These are phyloP conservation scores for Aspergillus sclerotialis DNA, from an alignment of 2,329 filamentous ascomycete species.

Conservation along the genomic window DNA sequence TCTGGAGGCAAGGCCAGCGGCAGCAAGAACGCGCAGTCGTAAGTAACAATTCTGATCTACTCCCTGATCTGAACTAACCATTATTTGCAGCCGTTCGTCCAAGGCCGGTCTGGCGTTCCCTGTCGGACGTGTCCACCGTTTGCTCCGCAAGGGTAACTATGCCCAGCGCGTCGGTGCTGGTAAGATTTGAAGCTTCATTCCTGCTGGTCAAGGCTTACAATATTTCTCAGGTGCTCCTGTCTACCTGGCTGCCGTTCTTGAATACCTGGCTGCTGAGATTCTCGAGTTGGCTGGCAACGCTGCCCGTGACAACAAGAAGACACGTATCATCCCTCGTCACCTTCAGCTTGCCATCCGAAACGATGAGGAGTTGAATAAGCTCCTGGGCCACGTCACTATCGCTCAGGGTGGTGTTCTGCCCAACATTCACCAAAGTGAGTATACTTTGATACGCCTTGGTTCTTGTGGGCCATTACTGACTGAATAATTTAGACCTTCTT, in stretches of 20 bases:
- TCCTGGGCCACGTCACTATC: constrained; percentile 91
- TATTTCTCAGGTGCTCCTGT: constrained; percentile 66
- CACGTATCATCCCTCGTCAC: constrained; percentile 98
- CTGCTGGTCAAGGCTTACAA: background rate
- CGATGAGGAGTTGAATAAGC: constrained; percentile 99
- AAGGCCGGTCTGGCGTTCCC: constrained; percentile 99
- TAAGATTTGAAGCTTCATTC: constrained; percentile 27
- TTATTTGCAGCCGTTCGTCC: constrained; percentile 72
- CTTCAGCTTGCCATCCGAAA: constrained; percentile 98
- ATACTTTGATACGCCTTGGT: background rate
- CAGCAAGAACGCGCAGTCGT: constrained; percentile 99
- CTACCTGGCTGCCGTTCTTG: constrained; percentile 93
- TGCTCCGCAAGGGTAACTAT: constrained; percentile 98
- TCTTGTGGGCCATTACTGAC: constrained; percentile 2
- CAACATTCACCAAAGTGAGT: constrained; percentile 95
- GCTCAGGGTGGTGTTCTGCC: constrained; percentile 94
- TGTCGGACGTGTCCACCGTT: constrained; percentile 98
- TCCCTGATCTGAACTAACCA: constrained; percentile 35
- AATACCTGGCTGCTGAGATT: constrained; percentile 98
- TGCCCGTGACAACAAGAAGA: constrained; percentile 99
- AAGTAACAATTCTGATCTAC: constrained; percentile 39
- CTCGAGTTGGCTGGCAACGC: constrained; percentile 98
- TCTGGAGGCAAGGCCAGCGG: constrained; percentile 99
- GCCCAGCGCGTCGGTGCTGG: constrained; percentile 98
- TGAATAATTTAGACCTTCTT: constrained; percentile 69